Evolutionary conservation across 1,284 basidiomycete genomes (phyloP).

Genomic region (Naganishia sp.): DNA sequence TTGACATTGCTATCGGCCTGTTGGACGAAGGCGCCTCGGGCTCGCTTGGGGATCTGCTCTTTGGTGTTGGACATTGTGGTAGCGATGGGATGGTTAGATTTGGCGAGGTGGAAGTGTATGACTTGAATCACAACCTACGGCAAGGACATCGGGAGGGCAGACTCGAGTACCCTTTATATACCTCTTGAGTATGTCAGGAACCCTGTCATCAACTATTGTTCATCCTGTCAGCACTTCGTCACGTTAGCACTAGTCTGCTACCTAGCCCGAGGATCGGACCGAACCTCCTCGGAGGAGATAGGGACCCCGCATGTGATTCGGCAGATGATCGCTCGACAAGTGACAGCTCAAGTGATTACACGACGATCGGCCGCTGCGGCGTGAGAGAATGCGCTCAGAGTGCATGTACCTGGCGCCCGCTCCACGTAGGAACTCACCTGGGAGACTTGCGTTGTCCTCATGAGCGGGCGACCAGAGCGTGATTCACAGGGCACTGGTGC

Average conservation of each 20-base stretch:
- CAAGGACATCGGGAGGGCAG: not conserved
- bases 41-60: conserved; percentile 19
- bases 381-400: too few species aligned
- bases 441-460: too few species aligned
- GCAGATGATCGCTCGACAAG: not conserved
- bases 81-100: too few species aligned
- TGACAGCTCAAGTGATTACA: too few species aligned
- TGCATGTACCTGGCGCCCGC: too few species aligned
- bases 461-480: too few species aligned
- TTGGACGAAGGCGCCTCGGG: conserved; percentile 29
- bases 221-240: not conserved
- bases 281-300: not conserved
- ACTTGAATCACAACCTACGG: not conserved
- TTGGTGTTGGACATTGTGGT: conserved; percentile 13
- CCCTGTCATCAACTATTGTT: not conserved
- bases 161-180: conserved; percentile 1
- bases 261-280: not conserved
- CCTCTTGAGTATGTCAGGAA: too few species aligned
- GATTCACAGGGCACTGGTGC: too few species aligned
- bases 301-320: not conserved
- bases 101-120: too few species aligned
- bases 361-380: too few species aligned
- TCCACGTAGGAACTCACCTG: too few species aligned
- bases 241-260: not conserved
- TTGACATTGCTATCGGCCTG: conserved; percentile 37